A percentile compares a stretch with the other conserved stretches of the same genome.
Evolutionary conservation across 768 basidiomycete species (phyloP).

Genomic region (Boletus fagicola): DNA sequence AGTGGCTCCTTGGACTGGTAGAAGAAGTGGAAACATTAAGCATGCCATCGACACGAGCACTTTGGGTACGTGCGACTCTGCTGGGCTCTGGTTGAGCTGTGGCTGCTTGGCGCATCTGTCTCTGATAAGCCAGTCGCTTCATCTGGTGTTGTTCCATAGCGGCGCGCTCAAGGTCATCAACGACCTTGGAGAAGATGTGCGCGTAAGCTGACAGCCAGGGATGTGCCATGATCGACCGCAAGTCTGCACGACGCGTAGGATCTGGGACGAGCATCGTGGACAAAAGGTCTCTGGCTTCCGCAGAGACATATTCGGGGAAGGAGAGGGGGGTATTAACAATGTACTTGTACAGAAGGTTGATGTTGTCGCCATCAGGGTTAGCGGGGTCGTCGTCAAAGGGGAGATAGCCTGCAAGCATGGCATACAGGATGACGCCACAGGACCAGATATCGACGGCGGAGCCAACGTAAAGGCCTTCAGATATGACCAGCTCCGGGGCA

Average conservation of each 20-base stretch:
- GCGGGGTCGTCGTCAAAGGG: slow-evolving; percentile 99
- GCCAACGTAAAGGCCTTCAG: slow-evolving; percentile 94
- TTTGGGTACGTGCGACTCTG: slow-evolving; percentile 47
- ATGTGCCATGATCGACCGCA: slow-evolving; percentile 81
- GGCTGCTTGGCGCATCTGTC: slow-evolving; percentile 65
- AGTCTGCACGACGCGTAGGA: slow-evolving; percentile 72
- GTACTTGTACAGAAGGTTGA: slow-evolving; percentile 97
- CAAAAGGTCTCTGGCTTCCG: slow-evolving; percentile 79
- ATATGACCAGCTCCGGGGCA: slow-evolving; percentile 96
- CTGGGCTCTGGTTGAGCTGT: slow-evolving; percentile 31
- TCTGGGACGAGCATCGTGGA: slow-evolving; percentile 94
- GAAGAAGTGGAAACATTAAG: slow-evolving; percentile 32
- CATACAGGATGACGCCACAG: slow-evolving; percentile 93
- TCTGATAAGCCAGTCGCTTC: slow-evolving; percentile 79
- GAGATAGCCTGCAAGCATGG: slow-evolving; percentile 96
- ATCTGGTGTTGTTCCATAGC: slow-evolving; percentile 84
- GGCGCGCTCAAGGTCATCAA: slow-evolving; percentile 74
- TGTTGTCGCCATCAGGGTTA: slow-evolving; percentile 99
- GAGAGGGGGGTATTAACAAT: slow-evolving; percentile 96
- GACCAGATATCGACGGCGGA: slow-evolving; percentile 98
- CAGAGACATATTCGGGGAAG: slow-evolving; percentile 94
- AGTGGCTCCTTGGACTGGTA: slow-evolving; percentile 39
- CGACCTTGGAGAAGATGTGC: slow-evolving; percentile 58
- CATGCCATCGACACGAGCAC: slow-evolving; percentile 52
- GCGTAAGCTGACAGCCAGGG: slow-evolving; percentile 67